Base-by-base conservation (phyloP, 306 rosid genomes). In the Astragalus glycyphyllos region DNA sequence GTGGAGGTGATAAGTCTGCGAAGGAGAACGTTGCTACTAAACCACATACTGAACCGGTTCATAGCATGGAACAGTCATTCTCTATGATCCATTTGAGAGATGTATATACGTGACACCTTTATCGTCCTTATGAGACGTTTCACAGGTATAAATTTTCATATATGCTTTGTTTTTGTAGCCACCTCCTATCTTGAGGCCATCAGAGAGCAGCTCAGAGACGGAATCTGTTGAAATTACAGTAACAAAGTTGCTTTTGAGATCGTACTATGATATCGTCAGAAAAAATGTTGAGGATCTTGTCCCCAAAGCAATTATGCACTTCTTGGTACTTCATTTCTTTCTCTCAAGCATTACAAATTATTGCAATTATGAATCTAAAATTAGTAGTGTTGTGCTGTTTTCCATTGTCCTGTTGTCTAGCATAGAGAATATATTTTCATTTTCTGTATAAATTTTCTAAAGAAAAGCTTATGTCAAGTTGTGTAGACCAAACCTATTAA, bases 291-390 rank as follows among this genome's bases (percentile, higher is more conserved):
- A 94, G 82, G 99, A 94, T 83, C 41, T 77, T 56, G 77, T 94
- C 71, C 99, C 99, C 35, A 94, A 94, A 89, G 89, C 92, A 58
- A 94, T 94, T 56, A 94, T 94, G 97, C 96, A 94, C 80, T 94
- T 94, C 96, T 75, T 94, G 97, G 99, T 94, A 94, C 72, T 73
- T 58, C 78, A 58, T 50, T 60, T 76, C 15, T 69, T 79, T 65
- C 60, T 48, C 44, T 26, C 69, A 41, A 12, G 37, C 42, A 54
- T 49, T 55, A 6, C 54, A 47, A 66, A 68, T 17, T 62, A 16
- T 60, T 78, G n/a, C 66, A 35, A 29, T 48, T 41, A 31, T 12
- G 58, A 15, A 63, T 73, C 49, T 57, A 8, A 41, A 68, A 23
- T 20, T 32, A 31, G 31, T 59, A 3, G 48, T 60, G 51, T 77